Evolutionary conservation across 2,329 filamentous ascomycete genomes (phyloP), one percentile per base, ranked within the genome.

Genomic region (Amauroascus niger): DNA sequence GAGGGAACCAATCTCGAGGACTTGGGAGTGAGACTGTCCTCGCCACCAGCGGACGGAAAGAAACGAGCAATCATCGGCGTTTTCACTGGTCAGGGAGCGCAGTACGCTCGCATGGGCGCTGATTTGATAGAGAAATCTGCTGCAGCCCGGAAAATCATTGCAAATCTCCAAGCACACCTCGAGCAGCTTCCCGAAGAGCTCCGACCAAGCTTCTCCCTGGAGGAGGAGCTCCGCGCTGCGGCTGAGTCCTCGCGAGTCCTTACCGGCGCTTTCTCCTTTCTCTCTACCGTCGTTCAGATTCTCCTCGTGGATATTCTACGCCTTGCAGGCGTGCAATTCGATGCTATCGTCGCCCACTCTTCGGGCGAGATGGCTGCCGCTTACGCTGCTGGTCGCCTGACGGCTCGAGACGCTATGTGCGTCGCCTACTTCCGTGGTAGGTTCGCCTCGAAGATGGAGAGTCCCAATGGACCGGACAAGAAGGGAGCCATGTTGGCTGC

Each of bases 21-120:
- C n/a, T n/a, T n/a, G n/a, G n/a, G n/a, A 41, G 40, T 6, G 47
- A 50, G 9, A 20, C 33, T 9, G 9, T 30, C 20, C 47, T 50
- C 2, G 35, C 24, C 1, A 20, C 35, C n/a, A 14, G n/a, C 1
- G n/a, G 2, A 18, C n/a, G 18, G 26, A 6, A 41, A 8, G 1
- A 20, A 41, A 9, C 35, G 3, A 6, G 11, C 16, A 2, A 40
- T 60, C 2, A 41, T 65, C 6, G 62, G 55, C 20, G 55, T 65
- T 14, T 66, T 65, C 53, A 65, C 63, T 4, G 64, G 64, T 20
- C 63, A 66, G 52, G 64, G 64, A 5, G 62, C 62, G 3, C 64
- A 65, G 49, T 65, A 57, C 54, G 50, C 55, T 4, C 54, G 20
- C 1, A 64, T 65, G 61, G 63, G 60, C 1, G 37, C 16, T 30